A percentile compares a stretch with the other conserved stretches of the same genome.
Conservation (phyloP, 495 filamentous ascomycete species). For the Penicillium longicatenatum region DNA sequence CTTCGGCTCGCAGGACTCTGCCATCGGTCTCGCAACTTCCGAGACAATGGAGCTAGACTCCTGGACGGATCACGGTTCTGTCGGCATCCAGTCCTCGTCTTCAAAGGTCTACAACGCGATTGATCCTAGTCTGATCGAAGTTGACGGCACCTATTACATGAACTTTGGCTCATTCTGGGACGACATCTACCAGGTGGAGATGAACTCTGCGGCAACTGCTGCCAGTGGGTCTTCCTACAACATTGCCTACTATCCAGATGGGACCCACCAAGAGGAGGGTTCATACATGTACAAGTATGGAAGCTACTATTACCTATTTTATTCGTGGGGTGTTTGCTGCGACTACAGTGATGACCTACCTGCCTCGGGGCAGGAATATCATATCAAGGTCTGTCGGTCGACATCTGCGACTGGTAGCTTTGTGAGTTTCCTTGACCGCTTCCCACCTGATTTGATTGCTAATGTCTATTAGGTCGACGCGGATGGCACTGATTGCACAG, state of each 20-base stretch:
- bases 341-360: constrained; percentile 55
- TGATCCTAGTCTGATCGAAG: constrained; percentile 62
- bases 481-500: constrained; percentile 57
- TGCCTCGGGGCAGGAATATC: constrained; percentile 65
- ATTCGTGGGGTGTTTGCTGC: constrained; percentile 67
- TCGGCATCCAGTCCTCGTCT: constrained; percentile 52
- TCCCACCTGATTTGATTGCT: not conserved
- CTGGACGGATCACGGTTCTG: constrained; percentile 57
- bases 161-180: constrained; percentile 75
- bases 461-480: constrained; percentile 47
- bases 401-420: constrained; percentile 56
- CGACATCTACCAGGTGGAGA: constrained; percentile 64
- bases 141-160: constrained; percentile 53
- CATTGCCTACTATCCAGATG: constrained; percentile 57
- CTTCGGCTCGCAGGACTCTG: constrained; percentile 66
- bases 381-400: constrained; percentile 67
- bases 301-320: constrained; percentile 71
- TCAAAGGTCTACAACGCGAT: constrained; percentile 68
- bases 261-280: constrained; percentile 60
- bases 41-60: constrained; percentile 57
- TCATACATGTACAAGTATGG: constrained; percentile 58
- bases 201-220: constrained; percentile 50
- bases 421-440: constrained; percentile 33
- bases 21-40: constrained; percentile 71
- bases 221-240: constrained; percentile 40